Conservation (phyloP, 2,329 filamentous ascomycete genomes). For the Aspergillus eucalypticola region DNA sequence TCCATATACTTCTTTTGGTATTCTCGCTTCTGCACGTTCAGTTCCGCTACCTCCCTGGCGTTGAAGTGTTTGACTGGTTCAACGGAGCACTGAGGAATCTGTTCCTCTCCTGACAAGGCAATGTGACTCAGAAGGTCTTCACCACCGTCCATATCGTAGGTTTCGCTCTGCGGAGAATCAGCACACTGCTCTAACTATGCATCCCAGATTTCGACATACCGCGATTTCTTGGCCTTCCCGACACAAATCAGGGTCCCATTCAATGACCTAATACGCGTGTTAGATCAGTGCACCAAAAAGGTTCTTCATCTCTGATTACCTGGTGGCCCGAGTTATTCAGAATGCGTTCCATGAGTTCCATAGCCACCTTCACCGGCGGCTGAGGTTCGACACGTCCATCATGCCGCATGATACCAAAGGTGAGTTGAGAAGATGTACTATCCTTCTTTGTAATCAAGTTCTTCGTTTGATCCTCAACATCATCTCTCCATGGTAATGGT, state of each 20-base stretch:
- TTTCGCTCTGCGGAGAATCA: constrained; percentile 13
- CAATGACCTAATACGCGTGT: background rate
- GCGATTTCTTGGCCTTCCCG: background rate
- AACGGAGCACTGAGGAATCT: constrained; percentile 37
- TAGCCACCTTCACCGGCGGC: background rate
- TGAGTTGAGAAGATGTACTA: background rate
- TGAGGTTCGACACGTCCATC: background rate
- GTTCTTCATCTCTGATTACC: background rate
- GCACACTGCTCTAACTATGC: background rate
- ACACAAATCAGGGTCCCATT: background rate
- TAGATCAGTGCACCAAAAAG: background rate
- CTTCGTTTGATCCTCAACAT: background rate
- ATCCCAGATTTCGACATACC: background rate
- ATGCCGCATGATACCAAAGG: background rate
- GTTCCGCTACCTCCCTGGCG: constrained; percentile 24
- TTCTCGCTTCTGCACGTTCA: constrained; percentile 37
- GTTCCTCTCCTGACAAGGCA: constrained; percentile 38
- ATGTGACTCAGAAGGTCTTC: constrained; percentile 33
- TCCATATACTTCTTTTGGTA: constrained; percentile 39
- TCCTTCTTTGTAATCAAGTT: background rate
- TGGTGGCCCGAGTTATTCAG: background rate
- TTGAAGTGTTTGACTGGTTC: constrained; percentile 16
- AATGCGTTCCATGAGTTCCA: background rate
- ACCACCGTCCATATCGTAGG: constrained; percentile 34
- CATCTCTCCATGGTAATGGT: constrained; percentile 37